Base-by-base conservation (phyloP, 2,329 filamentous ascomycete species). In the Fusarium transvaalense region DNA sequence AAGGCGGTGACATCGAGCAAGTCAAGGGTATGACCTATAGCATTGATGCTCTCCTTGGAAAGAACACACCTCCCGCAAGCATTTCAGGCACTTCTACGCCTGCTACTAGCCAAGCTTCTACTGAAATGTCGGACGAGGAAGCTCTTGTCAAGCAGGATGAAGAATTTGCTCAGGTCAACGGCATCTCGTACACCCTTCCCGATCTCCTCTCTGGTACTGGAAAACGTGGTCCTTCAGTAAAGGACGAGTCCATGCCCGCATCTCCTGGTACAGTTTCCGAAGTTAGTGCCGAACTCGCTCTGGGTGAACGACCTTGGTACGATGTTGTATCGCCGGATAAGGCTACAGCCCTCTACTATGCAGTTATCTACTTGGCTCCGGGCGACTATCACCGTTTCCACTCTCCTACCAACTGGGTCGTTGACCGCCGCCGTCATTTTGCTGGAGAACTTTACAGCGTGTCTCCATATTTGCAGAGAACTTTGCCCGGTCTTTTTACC, bases 321-420 rank as follows among this genome's bases (percentile, higher is more conserved):
- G 83, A 89, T 41, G 82, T 89, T n/a, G 81, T 91, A 27, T 86
- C 87, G 8, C 79, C 84, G 21, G 86, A 88, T 54, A 87, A 87
- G 78, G 85, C 82, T 78, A 93, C 91, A 7, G 88, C 91, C 12
- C 87, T 99, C 10, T 97, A 97, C 83, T 99, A 98, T 80, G 92
- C 86, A 64, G 97, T 99, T 67, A 89, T 99, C 76, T 99, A 99
- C 81, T 89, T 99, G 42, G 96, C 97, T 0, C 96, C 96, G 0
- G 96, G 96, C 50, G 97, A 99, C 82, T 99, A 99, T 82, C 96
- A 99, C 82, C 92, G 95, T 69, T 99, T 98, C 84, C 97, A 99
- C 82, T 97, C 93, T 2, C 96, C 96, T 0, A 91, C 93, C 3
- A 92, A 93, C 72, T 99, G 96, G 96, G 94, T 99, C 17, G 96